A percentile compares a stretch with the other conserved stretches of the same genome.
phyloP scores from a whole-genome alignment of 2,329 filamentous ascomycete genomes.

The Metarhizium robertsii region DNA sequence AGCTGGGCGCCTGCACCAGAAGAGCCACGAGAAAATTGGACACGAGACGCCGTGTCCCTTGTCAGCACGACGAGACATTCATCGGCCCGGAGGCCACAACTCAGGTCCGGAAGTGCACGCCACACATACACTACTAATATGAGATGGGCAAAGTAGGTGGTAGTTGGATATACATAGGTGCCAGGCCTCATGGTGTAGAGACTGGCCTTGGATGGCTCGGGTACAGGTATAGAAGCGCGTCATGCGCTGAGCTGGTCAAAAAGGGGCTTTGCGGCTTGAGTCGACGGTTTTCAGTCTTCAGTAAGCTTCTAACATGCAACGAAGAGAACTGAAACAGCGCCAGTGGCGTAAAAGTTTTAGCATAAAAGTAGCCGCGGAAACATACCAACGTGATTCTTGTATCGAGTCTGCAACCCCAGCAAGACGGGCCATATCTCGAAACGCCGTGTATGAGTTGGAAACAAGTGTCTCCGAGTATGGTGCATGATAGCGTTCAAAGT shows the following conservation, averaged over 20 bases:
- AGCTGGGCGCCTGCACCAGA: conserved; percentile 9
- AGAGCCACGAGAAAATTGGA: conserved; percentile 10
- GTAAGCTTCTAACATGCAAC: conserved; percentile 7
- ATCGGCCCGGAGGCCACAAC: conserved; percentile 8
- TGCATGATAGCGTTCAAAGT: conserved; percentile 4
- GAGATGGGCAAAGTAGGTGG: conserved; percentile 10
- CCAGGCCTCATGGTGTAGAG: background rate
- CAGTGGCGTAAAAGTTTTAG: background rate
- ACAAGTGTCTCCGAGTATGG: background rate
- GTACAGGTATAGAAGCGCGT: conserved; percentile 4
- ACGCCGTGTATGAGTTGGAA: background rate
- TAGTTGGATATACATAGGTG: conserved; percentile 1
- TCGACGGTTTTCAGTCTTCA: conserved; percentile 7
- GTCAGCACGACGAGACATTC: conserved; percentile 4
- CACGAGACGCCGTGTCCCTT: conserved; percentile 3
- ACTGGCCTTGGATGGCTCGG: background rate
- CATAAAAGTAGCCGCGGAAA: background rate
- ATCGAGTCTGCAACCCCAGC: conserved; percentile 7
- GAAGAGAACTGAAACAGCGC: conserved; percentile 2
- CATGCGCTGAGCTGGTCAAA: conserved; percentile 8
- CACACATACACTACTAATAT: conserved; percentile 8
- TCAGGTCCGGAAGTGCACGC: conserved; percentile 4
- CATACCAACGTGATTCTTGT: conserved; percentile 8
- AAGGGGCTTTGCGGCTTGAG: conserved; percentile 7
- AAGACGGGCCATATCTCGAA: conserved; percentile 8